Base-by-base conservation (phyloP, 2,329 filamentous ascomycete species). In the Monilinia laxa region DNA sequence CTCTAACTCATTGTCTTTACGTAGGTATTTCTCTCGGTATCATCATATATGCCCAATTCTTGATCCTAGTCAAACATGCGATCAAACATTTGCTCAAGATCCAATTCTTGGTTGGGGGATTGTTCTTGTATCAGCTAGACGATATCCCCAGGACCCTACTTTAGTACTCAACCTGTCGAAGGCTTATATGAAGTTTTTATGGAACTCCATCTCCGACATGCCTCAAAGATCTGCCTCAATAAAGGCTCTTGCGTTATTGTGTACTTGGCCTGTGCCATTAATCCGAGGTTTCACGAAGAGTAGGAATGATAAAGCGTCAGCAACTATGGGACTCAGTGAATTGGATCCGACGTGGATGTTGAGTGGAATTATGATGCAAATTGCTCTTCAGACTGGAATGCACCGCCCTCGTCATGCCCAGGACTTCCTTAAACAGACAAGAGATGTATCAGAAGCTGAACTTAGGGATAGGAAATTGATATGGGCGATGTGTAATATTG, bases 91-190 rank as follows among this genome's bases (percentile, higher is more conserved):
- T 70, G 80, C 80, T 18, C 78, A 82, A 45, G 87, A 84, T 54
- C 85, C 84, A n/a, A 77, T 90, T 7, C 80, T 90, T n/a, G 89
- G 89, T 76, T 90, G 87, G 87, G 85, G 85, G 35, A 85, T 90
- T 58, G 80, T 89, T 55, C 83, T 84, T 49, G 82, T 88, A 51
- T 87, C 86, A 14, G 83, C 86, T 47, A 83, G 87, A 49, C 83
- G 86, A 59, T 89, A 84, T 69, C 80, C 81, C 23, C 75, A 78
- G 10, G 85, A 88, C 68, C 78, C 82, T 0, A 79, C 78, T 16
- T 77, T 89, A 31, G 79, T 89, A 9, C 40, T 63, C 60, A 54
- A 59, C 23, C 56, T 74, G 16, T 62, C 62, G 4, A 23, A 59
- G 0, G 68, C 69, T 18, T 72, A 64, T 35, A 67, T 62, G 45